A percentile compares a stretch with the other conserved stretches of the same genome.
These are phyloP conservation scores for Salix suchowensis DNA, from an alignment of 345 rosid species.

Conservation along the genomic window DNA sequence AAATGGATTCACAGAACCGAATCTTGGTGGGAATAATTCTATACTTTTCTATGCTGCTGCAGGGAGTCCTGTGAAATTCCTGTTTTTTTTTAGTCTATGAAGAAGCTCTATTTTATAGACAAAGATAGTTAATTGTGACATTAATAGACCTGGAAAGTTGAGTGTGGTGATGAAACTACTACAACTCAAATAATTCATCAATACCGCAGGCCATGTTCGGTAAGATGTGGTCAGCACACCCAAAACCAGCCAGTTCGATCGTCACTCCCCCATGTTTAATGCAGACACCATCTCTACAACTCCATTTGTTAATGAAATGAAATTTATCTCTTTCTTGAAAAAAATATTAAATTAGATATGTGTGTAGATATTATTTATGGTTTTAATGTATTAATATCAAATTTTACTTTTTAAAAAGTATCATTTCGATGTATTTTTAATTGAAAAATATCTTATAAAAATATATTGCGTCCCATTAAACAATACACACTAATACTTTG, in stretches of 20 bases:
- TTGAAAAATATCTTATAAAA: no score
- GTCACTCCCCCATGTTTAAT: neutral
- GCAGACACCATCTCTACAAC: no score
- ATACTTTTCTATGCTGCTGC: neutral
- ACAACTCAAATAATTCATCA: neutral
- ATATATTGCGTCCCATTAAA: no score
- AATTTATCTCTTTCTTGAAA: no score
- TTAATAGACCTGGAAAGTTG: neutral
- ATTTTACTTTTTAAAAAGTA: no score
- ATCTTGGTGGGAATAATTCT: neutral
- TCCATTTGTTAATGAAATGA: no score
- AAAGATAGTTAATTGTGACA: no score
- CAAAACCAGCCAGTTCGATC: neutral
- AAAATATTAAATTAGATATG: no score
- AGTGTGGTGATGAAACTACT: neutral
- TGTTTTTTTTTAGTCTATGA: neutral
- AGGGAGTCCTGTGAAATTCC: neutral
- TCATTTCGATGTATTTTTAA: no score
- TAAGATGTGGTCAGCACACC: neutral
- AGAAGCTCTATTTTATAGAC: neutral
- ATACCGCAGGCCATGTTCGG: neutral
- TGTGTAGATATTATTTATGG: no score
- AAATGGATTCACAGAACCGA: neutral
- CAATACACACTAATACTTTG: no score
- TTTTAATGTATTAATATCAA: no score